phyloP scores from a whole-genome alignment of 2,329 filamentous ascomycete species.

The Achaetomium macrosporum region DNA sequence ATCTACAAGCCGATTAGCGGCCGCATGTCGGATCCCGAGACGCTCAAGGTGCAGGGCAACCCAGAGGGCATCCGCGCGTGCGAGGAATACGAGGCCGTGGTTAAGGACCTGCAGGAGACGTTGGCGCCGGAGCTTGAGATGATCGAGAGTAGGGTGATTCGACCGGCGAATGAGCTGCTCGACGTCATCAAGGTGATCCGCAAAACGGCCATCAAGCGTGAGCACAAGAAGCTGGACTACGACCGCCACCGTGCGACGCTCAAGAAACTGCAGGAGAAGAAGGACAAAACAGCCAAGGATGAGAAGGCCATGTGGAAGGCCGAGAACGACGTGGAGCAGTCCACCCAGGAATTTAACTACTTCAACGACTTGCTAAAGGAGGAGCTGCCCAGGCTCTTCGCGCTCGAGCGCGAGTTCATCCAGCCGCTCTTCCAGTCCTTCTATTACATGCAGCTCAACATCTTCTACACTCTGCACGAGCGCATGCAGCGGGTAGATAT shows the following conservation, averaged over 20 bases:
- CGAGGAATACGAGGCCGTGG: constrained; percentile 90
- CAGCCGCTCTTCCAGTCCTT: constrained; percentile 96
- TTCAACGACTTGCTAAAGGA: constrained; percentile 97
- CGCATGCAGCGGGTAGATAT: constrained; percentile 97
- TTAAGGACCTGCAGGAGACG: constrained; percentile 82
- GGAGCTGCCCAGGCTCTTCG: constrained; percentile 86
- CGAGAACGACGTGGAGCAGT: constrained; percentile 82
- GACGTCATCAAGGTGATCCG: constrained; percentile 94
- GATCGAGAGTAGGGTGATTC: constrained; percentile 89
- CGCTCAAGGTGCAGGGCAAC: constrained; percentile 75
- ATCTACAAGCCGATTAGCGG: constrained; percentile 98
- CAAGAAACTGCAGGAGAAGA: constrained; percentile 97
- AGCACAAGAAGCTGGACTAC: constrained; percentile 96
- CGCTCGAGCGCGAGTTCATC: constrained; percentile 89
- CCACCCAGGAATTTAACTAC: constrained; percentile 95
- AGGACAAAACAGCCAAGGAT: constrained; percentile 92
- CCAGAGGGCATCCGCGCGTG: constrained; percentile 90
- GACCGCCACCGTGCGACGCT: constrained; percentile 76
- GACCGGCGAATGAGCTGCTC: constrained; percentile 85
- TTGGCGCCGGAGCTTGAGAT: constrained; percentile 91
- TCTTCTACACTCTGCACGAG: constrained; percentile 97
- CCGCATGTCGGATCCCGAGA: constrained; percentile 86
- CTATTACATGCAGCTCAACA: constrained; percentile 99
- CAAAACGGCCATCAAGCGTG: constrained; percentile 80
- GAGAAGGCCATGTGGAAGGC: constrained; percentile 97